Conservation (phyloP, 1,139 yeast species). For the Blastobotrys capitulatus region DNA sequence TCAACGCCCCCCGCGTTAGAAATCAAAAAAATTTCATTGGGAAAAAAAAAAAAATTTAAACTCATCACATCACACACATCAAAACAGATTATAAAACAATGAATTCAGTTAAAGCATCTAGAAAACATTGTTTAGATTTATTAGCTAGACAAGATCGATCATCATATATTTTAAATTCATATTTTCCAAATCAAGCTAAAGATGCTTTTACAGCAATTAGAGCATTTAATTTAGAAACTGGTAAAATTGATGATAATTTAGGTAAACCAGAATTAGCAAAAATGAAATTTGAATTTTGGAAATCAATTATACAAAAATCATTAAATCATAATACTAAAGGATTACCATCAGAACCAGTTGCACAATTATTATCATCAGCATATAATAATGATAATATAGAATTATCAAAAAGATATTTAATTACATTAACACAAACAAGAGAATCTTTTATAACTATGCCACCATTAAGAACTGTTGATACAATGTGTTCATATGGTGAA, state of each 20-base stretch:
- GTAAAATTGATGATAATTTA: slow-evolving; percentile 51
- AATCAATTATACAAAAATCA: slow-evolving; percentile 31
- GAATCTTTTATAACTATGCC: slow-evolving; percentile 43
- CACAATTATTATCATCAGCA: slow-evolving; percentile 41
- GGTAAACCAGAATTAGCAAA: slow-evolving; percentile 35
- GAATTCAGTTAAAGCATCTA: neutral
- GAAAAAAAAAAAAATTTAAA: neutral
- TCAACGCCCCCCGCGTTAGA: neutral
- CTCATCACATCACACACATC: too few relatives aligned
- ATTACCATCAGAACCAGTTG: slow-evolving; percentile 52
- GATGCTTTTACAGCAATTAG: slow-evolving; percentile 64
- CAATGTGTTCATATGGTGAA: slow-evolving; percentile 73
- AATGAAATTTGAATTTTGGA: slow-evolving; percentile 38
- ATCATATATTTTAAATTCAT: slow-evolving; percentile 60
- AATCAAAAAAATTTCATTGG: neutral
- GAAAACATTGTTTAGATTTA: slow-evolving; percentile 2
- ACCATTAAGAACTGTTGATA: slow-evolving; percentile 48
- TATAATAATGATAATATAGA: slow-evolving; percentile 35
- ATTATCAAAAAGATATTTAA: slow-evolving; percentile 50
- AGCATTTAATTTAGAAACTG: slow-evolving; percentile 64
- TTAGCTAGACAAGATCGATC: slow-evolving; percentile 46
- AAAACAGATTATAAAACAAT: neutral
- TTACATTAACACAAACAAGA: slow-evolving; percentile 58
- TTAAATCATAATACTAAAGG: slow-evolving; percentile 27
- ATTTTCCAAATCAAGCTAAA: slow-evolving; percentile 61